Percentiles rank a stretch among this genome's conserved stretches.
Evolutionary conservation across 73 alveolate species (phyloP).

Genomic region (Loxodes magnus): DNA sequence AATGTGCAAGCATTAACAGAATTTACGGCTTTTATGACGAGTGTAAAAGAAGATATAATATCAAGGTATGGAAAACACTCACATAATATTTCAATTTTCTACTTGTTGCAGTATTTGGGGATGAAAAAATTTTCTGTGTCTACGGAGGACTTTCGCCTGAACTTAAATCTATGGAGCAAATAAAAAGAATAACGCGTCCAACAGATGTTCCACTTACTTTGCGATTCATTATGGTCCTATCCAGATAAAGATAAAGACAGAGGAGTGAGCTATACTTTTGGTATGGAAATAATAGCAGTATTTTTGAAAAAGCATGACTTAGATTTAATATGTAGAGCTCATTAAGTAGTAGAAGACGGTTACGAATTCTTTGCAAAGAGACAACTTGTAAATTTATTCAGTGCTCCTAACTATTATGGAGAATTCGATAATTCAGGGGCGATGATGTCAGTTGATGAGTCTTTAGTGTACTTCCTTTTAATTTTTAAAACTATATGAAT

Average conservation of each 20-base stretch:
- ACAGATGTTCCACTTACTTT: conserved; percentile 59
- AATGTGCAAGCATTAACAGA: no score
- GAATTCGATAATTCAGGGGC: conserved; percentile 96
- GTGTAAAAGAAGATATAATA: conserved; percentile 45
- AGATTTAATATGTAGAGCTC: conserved; percentile 93
- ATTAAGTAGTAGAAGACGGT: conserved; percentile 96
- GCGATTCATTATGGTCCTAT: conserved; percentile 39
- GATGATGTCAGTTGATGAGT: conserved; percentile 92
- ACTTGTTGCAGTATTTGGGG: conserved; percentile 52
- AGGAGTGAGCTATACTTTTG: conserved; percentile 84
- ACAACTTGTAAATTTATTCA: conserved; percentile 81
- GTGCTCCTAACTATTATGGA: conserved; percentile 95
- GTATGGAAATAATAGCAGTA: conserved; percentile 66
- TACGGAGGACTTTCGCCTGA: conserved; percentile 66
- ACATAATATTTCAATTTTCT: conserved; percentile 47
- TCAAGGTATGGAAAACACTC: conserved; percentile 55
- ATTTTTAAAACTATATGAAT: no score
- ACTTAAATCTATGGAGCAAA: conserved; percentile 33
- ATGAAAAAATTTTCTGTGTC: conserved; percentile 48
- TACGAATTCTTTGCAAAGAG: conserved; percentile 91
- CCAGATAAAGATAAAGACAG: conserved; percentile 63
- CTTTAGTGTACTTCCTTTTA: no score
- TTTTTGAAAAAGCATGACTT: conserved; percentile 81
- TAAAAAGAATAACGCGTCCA: conserved; percentile 40
- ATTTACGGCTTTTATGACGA: no score